Evolutionary conservation across 1,284 basidiomycete genomes (phyloP), one percentile per base, ranked within the genome.

Genomic region (Cutaneotrichosporon sp.): DNA sequence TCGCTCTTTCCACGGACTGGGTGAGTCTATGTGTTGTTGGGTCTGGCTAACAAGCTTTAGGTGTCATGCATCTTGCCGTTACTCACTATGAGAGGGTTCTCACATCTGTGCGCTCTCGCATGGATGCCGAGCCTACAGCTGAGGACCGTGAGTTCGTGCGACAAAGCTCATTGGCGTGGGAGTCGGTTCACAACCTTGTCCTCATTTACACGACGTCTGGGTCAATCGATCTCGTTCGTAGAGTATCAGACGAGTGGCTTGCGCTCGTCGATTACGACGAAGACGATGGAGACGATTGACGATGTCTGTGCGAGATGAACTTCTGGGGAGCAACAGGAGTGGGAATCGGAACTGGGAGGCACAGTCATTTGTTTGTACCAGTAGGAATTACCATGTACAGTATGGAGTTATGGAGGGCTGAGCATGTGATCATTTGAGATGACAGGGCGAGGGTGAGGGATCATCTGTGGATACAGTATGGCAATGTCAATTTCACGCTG

Each of bases 121-220:
- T 77, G 73, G 61, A 66, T 0, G 68, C 57, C 5, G 63, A 70
- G 46, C 40, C n/a, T 9, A 30, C 10, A 3, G 4, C 22, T 3
- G 60, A 62, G 47, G 65, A 64, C 34, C 58, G 61, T 14, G 51
- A 76, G 78, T 81, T 64, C 62, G 73, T 72, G 80, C 84, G 60
- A 76, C 31, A 63, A n/a, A 47, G 32, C 4, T 89, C 69, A 82
- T 85, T 58, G 26, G 74, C 76, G 0, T 84, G 83, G 66, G 90
- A 94, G 73, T 87, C 92, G 4, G 94, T 92, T 0, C 94, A 94
- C 80, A 97, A 97, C 72, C 83, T 97, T 50, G 87, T 89, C 11
- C 81, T 91, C 52, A 88, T 96, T 49, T 94, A 89, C 80, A 86
- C 89, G 10, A 85, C 86, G 53, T 90, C 89, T 1, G 91, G 90